Percentiles rank a stretch among this genome's conserved stretches.
These are phyloP conservation scores for Fagopyrum homotropicum DNA, from an alignment of 148 eudicot species.

Conservation along the genomic window DNA sequence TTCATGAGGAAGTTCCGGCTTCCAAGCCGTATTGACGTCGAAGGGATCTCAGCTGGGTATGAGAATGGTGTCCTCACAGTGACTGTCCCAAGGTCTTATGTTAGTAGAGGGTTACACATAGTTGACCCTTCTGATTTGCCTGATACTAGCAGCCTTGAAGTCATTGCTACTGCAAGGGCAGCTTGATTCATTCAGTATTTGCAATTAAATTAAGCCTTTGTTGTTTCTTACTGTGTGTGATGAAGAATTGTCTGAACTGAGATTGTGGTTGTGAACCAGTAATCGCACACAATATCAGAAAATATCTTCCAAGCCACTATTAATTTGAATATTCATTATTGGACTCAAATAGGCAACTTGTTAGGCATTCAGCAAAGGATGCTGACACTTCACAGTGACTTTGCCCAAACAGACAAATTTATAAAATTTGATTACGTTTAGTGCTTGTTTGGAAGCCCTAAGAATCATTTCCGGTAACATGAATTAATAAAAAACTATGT, in stretches of 20 bases:
- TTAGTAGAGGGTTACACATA: constrained; percentile 40
- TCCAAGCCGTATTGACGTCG: constrained; percentile 43
- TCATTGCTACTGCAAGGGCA: constrained; percentile 58
- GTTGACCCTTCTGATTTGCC: constrained; percentile 41
- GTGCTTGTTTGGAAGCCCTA: too few relatives aligned
- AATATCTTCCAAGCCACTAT: too few relatives aligned
- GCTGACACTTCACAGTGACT: too few relatives aligned
- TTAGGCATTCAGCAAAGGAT: too few relatives aligned
- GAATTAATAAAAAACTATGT: too few relatives aligned
- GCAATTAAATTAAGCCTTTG: not conserved
- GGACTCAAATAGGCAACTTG: too few relatives aligned
- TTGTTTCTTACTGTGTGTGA: not conserved
- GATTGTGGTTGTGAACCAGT: not conserved
- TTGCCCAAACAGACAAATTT: too few relatives aligned
- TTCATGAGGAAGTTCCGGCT: constrained; percentile 65
- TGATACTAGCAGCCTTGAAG: constrained; percentile 13
- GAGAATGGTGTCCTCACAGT: constrained; percentile 64
- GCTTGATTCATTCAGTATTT: constrained; percentile 28
- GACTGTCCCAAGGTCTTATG: constrained; percentile 35
- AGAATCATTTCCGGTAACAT: too few relatives aligned
- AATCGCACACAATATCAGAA: too few relatives aligned
- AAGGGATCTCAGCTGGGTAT: constrained; percentile 61
- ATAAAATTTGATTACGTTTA: too few relatives aligned
- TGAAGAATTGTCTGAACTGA: not conserved
- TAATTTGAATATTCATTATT: too few relatives aligned